Percentiles rank a stretch among this genome's conserved stretches.
Evolutionary conservation across 768 basidiomycete species (phyloP).

Genomic region (Phaeolepiota aurea): DNA sequence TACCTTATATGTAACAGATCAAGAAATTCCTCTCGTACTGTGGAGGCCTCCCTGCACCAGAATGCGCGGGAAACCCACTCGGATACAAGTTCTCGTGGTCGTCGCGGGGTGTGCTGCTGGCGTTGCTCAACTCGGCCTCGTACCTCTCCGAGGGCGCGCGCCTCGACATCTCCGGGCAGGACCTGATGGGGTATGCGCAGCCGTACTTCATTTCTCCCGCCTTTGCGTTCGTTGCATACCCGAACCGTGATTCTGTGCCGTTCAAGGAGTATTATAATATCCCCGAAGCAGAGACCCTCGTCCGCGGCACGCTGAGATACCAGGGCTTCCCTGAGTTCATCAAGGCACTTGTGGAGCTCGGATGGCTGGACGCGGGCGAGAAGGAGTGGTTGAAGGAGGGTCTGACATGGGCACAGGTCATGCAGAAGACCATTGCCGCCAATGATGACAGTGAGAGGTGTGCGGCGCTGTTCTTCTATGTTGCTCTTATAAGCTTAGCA

Average conservation of each 20-base stretch:
- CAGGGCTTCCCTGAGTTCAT: slow-evolving; percentile 97
- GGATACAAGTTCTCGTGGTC: slow-evolving; percentile 99
- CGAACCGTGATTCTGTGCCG: slow-evolving; percentile 88
- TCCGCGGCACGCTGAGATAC: slow-evolving; percentile 91
- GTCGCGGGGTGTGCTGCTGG: slow-evolving; percentile 87
- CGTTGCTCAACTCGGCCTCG: slow-evolving; percentile 84
- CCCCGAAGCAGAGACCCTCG: slow-evolving; percentile 86
- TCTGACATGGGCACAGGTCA: slow-evolving; percentile 80
- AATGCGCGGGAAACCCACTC: slow-evolving; percentile 87
- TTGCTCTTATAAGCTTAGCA: too few species aligned
- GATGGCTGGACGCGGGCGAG: slow-evolving; percentile 70
- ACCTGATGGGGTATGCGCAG: slow-evolving; percentile 86
- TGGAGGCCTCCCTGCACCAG: slow-evolving; percentile 90
- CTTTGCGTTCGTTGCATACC: slow-evolving; percentile 94
- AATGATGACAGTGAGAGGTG: slow-evolving; percentile 64
- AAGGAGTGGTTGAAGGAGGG: slow-evolving; percentile 74
- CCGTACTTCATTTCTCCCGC: slow-evolving; percentile 95
- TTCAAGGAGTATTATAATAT: slow-evolving; percentile 92
- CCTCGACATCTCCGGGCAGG: slow-evolving; percentile 61
- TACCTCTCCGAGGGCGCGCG: slow-evolving; percentile 63
- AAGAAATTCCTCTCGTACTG: slow-evolving; percentile 93
- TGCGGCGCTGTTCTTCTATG: too few species aligned
- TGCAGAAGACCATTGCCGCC: slow-evolving; percentile 65
- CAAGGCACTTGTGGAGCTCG: slow-evolving; percentile 75
- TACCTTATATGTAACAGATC: slow-evolving; percentile 37